A percentile compares a stretch with the other conserved stretches of the same genome.
phyloP scores from a whole-genome alignment of 2,329 filamentous ascomycete species.

The Aspergillus fumigatiaffinis region DNA sequence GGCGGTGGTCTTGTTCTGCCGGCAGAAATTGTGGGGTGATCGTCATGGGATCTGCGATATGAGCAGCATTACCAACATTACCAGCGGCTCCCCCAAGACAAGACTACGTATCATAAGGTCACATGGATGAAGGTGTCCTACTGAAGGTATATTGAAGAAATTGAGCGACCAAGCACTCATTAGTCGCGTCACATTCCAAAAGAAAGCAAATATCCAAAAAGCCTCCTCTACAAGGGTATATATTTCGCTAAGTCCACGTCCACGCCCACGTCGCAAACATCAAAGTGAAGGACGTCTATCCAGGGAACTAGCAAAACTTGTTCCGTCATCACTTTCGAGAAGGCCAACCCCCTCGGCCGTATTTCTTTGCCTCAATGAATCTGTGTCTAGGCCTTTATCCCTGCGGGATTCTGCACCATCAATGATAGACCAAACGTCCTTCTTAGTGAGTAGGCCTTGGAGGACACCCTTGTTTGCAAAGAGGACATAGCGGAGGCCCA shows the following conservation, averaged over 20 bases:
- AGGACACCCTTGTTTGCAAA: conserved; percentile 79
- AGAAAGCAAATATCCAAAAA: background rate
- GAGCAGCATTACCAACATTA: background rate
- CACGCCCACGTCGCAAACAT: background rate
- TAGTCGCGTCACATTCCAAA: background rate
- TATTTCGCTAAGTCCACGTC: background rate
- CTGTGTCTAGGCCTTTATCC: conserved; percentile 27
- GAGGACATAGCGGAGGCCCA: conserved; percentile 85
- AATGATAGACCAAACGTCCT: conserved; percentile 92
- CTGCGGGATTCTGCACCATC: conserved; percentile 64
- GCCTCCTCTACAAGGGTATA: background rate
- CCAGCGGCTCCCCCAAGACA: background rate
- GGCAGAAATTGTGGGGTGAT: conserved; percentile 24
- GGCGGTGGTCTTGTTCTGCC: conserved; percentile 17
- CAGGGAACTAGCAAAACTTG: conserved; percentile 30
- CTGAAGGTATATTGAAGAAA: background rate
- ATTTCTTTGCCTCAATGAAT: conserved; percentile 22
- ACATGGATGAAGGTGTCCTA: background rate
- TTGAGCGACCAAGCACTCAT: background rate
- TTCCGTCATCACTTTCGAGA: conserved; percentile 32
- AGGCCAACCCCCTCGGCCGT: conserved; percentile 35
- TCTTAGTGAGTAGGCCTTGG: conserved; percentile 88
- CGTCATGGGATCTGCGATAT: conserved; percentile 9
- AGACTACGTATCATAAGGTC: background rate
- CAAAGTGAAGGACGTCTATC: conserved; percentile 30